These are phyloP conservation scores for Ceratobasidium sp. DNA, from an alignment of 1,284 basidiomycete genomes.

Conservation along the genomic window DNA sequence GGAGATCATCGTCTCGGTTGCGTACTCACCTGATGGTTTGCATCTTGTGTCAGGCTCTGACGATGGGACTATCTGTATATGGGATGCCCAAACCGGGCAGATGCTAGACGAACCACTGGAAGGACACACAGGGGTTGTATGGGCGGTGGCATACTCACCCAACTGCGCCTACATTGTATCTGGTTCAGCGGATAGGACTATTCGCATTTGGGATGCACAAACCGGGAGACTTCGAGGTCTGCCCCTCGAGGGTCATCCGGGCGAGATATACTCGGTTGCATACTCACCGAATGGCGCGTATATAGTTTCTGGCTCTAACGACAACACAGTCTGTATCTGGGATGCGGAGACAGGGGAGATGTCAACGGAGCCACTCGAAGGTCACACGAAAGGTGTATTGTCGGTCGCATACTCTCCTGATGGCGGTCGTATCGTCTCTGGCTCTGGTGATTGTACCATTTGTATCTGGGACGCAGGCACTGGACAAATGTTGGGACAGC, in stretches of 20 bases:
- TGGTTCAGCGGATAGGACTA: too few relatives aligned
- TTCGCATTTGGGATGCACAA: too few relatives aligned
- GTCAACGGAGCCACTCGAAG: background rate
- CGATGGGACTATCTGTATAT: background rate
- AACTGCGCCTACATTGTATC: too few relatives aligned
- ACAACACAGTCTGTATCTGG: background rate
- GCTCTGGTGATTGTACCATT: too few relatives aligned
- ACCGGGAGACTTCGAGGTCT: background rate
- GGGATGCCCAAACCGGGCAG: background rate
- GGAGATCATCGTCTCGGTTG: too few relatives aligned
- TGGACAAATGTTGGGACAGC: too few relatives aligned
- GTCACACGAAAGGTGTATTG: background rate
- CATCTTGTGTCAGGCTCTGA: background rate
- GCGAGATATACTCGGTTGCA: too few relatives aligned
- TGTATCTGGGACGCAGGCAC: too few relatives aligned
- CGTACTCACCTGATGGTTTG: too few relatives aligned
- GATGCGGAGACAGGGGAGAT: background rate
- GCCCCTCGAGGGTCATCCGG: background rate
- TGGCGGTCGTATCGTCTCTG: too few relatives aligned
- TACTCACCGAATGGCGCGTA: background rate
- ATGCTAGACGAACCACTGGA: background rate
- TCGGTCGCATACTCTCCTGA: slow-evolving; percentile 3
- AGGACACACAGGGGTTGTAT: too few relatives aligned
- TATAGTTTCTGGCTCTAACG: slow-evolving; percentile 11
- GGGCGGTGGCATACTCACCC: too few relatives aligned